Base-by-base conservation (phyloP, 208 protist genomes). In the Angomonas desouzai region DNA sequence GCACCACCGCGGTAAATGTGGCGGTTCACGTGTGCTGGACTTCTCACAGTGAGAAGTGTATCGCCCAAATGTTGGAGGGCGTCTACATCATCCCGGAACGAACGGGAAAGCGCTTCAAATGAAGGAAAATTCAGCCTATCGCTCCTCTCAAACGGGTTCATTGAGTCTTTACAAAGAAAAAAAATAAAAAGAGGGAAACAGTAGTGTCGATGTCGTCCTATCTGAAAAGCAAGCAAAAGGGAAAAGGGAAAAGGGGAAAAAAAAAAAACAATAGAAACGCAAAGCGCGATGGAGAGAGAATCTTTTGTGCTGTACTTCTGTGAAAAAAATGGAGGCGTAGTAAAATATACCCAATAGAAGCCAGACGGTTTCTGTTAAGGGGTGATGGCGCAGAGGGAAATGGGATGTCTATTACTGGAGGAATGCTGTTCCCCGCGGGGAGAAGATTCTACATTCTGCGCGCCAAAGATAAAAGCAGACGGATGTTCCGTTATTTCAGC, bases 61-160 rank as follows among this genome's bases (percentile, higher is more conserved):
- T 57, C 51, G 3, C 51, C 51, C 18, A 57, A 23, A 25, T 57
- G 20, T 57, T 34, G 51, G 11, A 57, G n/a, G n/a, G 4, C 13
- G 3, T n/a, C n/a, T n/a, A n/a, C n/a, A n/a, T 34, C 27, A 20
- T 28, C 30, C 7, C 30, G 20, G 38, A 72, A 65, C 2, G 58
- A 60, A 13, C 2, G 34, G 10, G 65, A 51, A 22, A 58, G 64
- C 11, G 0, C 0, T 7, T 56, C 1, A 29, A 72, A 72, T 1
- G 59, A 32, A 40, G 66, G 66, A 51, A 72, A 72, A 36, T 65
- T 70, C 16, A 29, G 16, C 32, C 22, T 55, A 1, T 59, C 13
- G 1, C 18, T n/a, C 0, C 0, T 16, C 47, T 25, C 18, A 53
- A 70, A 70, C 13, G 65, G 65, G 28, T 63, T 70, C 18, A 36